phyloP scores from a whole-genome alignment of 2,329 filamentous ascomycete species.

The Microsporum ferrugineum region DNA sequence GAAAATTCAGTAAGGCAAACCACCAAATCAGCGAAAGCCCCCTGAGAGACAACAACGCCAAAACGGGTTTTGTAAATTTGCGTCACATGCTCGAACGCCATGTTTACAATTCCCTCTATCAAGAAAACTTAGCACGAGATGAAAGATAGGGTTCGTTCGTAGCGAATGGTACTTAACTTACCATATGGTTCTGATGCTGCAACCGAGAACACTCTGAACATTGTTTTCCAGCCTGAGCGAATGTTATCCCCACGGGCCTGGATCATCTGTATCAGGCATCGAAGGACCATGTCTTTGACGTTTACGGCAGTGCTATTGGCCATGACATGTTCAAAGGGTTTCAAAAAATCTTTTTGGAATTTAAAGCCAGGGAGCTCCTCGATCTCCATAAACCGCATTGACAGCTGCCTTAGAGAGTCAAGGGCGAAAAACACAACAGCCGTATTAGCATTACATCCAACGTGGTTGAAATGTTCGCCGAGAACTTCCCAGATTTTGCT shows the following conservation, averaged over 20 bases:
- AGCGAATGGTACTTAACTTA: constrained; percentile 25
- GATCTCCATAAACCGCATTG: constrained; percentile 98
- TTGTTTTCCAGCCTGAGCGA: constrained; percentile 93
- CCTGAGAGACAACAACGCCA: constrained; percentile 89
- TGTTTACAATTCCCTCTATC: constrained; percentile 80
- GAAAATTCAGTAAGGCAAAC: constrained; percentile 97
- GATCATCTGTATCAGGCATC: constrained; percentile 98
- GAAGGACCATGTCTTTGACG: constrained; percentile 94
- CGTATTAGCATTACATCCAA: constrained; percentile 92
- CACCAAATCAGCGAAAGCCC: constrained; percentile 89
- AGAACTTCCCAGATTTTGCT: constrained; percentile 94
- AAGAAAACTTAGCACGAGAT: constrained; percentile 15
- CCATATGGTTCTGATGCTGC: constrained; percentile 80
- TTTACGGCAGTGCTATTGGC: constrained; percentile 80
- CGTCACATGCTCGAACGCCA: constrained; percentile 92
- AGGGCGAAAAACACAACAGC: constrained; percentile 95
- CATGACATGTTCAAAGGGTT: constrained; percentile 96
- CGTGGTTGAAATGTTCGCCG: constrained; percentile 96
- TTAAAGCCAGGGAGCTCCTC: constrained; percentile 97
- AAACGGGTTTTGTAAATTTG: constrained; percentile 94
- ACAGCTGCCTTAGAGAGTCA: constrained; percentile 86
- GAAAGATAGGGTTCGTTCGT: background rate
- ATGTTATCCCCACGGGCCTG: constrained; percentile 95
- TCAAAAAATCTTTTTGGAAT: constrained; percentile 98
- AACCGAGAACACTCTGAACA: constrained; percentile 96